phyloP scores from a whole-genome alignment of 352 stramenopile genomes.

The Elongisporangium anandrum region DNA sequence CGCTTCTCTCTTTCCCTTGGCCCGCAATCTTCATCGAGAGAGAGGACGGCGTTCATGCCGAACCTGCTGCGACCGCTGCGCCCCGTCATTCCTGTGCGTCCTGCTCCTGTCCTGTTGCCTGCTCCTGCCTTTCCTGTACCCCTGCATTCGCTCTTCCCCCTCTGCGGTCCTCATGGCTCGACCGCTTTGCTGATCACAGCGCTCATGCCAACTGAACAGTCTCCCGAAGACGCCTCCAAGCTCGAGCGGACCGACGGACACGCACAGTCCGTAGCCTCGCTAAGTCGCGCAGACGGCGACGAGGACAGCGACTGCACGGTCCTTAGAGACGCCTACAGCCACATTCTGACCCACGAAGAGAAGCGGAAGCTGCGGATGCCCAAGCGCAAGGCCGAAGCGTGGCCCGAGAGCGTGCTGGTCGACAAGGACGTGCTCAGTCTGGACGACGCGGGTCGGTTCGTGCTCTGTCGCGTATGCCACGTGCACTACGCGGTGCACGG shows the following conservation, averaged over 20 bases:
- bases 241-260: background rate
- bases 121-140: background rate
- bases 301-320: background rate
- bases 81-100: background rate
- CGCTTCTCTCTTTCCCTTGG: background rate
- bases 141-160: background rate
- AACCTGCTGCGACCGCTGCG: background rate
- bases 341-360: background rate
- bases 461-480: slow-evolving; percentile 55
- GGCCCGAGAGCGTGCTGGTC: slow-evolving; percentile 31
- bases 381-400: slow-evolving; percentile 46
- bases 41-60: background rate
- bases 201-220: background rate
- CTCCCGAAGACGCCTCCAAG: background rate
- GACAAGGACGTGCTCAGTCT: slow-evolving; percentile 48
- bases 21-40: background rate
- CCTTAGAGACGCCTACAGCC: background rate
- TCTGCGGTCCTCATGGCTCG: background rate
- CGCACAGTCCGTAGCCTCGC: background rate
- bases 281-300: background rate
- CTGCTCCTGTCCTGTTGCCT: background rate
- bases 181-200: background rate
- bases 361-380: slow-evolving; percentile 18
- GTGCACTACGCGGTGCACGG: slow-evolving; percentile 50
- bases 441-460: slow-evolving; percentile 46